phyloP scores from a whole-genome alignment of 2,329 filamentous ascomycete genomes.

The Colletotrichum echinochloae region DNA sequence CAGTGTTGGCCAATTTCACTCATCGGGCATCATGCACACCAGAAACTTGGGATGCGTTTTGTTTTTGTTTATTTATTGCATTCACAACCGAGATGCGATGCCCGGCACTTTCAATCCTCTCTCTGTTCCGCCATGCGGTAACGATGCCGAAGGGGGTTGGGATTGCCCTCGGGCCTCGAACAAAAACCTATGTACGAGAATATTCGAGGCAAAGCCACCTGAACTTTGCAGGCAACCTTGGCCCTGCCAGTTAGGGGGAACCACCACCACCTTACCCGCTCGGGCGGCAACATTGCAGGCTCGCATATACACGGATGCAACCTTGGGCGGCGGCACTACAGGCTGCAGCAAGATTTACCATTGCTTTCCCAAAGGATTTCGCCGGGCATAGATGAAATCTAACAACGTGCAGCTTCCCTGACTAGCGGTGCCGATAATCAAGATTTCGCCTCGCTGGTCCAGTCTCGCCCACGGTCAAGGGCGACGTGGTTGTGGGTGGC shows the following conservation, averaged over 20 bases:
- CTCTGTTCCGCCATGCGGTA: slow-evolving; percentile 3
- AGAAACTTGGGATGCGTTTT: slow-evolving; percentile 17
- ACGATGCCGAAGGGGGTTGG: not conserved
- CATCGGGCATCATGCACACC: not conserved
- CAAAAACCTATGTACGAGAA: slow-evolving; percentile 15
- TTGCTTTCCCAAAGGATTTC: slow-evolving; percentile 7
- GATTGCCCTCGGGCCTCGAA: not conserved
- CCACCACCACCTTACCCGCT: slow-evolving; percentile 8
- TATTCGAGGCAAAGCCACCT: slow-evolving; percentile 33
- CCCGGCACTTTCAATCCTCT: slow-evolving; percentile 25
- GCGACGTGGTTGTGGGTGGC: not conserved
- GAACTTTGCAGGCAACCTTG: slow-evolving; percentile 35
- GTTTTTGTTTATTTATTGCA: slow-evolving; percentile 13
- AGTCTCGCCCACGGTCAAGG: not conserved
- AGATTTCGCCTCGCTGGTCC: not conserved
- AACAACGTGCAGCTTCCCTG: slow-evolving; percentile 8
- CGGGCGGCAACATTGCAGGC: slow-evolving; percentile 1
- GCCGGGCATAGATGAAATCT: slow-evolving; percentile 8
- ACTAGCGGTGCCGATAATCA: not conserved
- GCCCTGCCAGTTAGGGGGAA: slow-evolving; percentile 12
- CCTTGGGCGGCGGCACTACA: slow-evolving; percentile 6
- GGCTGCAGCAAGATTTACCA: slow-evolving; percentile 20
- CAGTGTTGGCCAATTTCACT: slow-evolving; percentile 9
- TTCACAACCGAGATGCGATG: slow-evolving; percentile 25
- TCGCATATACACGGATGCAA: not conserved